These are phyloP conservation scores for Vigna reflexopilosa DNA, from an alignment of 306 rosid species.

Conservation along the genomic window DNA sequence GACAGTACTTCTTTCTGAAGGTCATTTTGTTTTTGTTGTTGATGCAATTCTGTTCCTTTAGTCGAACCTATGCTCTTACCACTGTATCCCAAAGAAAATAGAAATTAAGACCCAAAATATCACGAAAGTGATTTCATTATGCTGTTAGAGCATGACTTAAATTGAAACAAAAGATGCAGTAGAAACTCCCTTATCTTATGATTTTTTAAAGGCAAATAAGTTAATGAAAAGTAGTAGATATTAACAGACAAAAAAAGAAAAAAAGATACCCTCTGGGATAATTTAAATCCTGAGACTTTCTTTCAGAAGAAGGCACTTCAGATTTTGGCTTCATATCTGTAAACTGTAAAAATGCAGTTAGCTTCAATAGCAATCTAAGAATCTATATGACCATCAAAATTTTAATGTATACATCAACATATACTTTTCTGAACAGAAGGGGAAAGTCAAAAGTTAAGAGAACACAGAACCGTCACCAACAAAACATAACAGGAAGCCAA, in stretches of 20 bases:
- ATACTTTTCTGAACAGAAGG: slow-evolving; percentile 29
- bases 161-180: slow-evolving; percentile 27
- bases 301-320: slow-evolving; percentile 47
- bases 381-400: slow-evolving; percentile 32
- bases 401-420: slow-evolving; percentile 10
- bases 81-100: slow-evolving; percentile 48
- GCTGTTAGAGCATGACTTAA: slow-evolving; percentile 2
- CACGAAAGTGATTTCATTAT: slow-evolving; percentile 27
- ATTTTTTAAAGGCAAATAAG: slow-evolving; percentile 22
- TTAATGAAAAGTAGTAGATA: slow-evolving; percentile 11
- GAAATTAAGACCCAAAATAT: slow-evolving; percentile 40
- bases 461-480: slow-evolving; percentile 17
- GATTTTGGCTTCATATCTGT: slow-evolving; percentile 48
- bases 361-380: slow-evolving; percentile 39
- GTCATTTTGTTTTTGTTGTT: slow-evolving; percentile 48
- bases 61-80: slow-evolving; percentile 40
- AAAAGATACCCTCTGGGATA: slow-evolving; percentile 55
- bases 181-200: neutral
- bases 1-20: slow-evolving; percentile 69
- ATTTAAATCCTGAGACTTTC: slow-evolving; percentile 47
- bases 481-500: neutral
- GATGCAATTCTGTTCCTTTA: slow-evolving; percentile 45
- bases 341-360: slow-evolving; percentile 56
- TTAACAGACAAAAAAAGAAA: slow-evolving; percentile 33
- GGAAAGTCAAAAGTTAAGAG: slow-evolving; percentile 25